These are phyloP conservation scores for Gymnopilus dilepis DNA, from an alignment of 768 basidiomycete genomes.

Conservation along the genomic window DNA sequence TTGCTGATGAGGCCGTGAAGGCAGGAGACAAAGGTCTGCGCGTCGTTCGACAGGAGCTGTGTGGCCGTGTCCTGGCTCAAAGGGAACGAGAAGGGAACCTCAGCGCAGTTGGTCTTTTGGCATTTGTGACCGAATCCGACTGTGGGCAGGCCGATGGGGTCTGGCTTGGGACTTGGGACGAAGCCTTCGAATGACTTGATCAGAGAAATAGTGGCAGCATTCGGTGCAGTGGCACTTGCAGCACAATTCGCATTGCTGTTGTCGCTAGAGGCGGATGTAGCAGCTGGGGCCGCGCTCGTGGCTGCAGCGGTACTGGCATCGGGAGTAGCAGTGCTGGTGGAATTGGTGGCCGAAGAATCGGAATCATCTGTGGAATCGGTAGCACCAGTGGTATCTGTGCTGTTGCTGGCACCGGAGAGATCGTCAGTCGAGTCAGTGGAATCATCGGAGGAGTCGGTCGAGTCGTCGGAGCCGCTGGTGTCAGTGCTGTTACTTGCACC, in stretches of 20 bases:
- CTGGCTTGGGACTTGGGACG: conserved; percentile 37
- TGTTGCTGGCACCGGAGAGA: conserved; percentile 8
- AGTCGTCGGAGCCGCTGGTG: neutral
- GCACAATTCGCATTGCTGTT: conserved; percentile 16
- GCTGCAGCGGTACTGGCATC: conserved; percentile 9
- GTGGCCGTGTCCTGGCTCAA: conserved; percentile 35
- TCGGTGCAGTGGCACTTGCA: conserved; percentile 25
- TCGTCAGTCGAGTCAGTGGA: conserved; percentile 10
- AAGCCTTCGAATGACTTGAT: conserved; percentile 43
- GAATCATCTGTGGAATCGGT: conserved; percentile 17
- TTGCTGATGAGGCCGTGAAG: conserved; percentile 33
- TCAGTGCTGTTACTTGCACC: neutral
- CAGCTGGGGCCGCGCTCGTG: conserved; percentile 13
- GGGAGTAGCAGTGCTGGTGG: conserved; percentile 17
- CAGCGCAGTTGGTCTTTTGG: conserved; percentile 33
- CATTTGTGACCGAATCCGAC: conserved; percentile 44
- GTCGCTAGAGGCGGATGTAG: neutral
- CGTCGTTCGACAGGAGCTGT: conserved; percentile 35
- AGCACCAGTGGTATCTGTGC: conserved; percentile 3
- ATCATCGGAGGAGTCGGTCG: conserved; percentile 1
- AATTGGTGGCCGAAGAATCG: conserved; percentile 16
- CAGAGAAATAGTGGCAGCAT: conserved; percentile 33
- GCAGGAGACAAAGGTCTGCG: conserved; percentile 34
- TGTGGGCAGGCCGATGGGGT: conserved; percentile 41
- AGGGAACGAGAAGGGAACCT: conserved; percentile 40